A percentile compares a stretch with the other conserved stretches of the same genome.
Conservation (phyloP, 2,329 filamentous ascomycete species). For the Trichoderma endophyticum region DNA sequence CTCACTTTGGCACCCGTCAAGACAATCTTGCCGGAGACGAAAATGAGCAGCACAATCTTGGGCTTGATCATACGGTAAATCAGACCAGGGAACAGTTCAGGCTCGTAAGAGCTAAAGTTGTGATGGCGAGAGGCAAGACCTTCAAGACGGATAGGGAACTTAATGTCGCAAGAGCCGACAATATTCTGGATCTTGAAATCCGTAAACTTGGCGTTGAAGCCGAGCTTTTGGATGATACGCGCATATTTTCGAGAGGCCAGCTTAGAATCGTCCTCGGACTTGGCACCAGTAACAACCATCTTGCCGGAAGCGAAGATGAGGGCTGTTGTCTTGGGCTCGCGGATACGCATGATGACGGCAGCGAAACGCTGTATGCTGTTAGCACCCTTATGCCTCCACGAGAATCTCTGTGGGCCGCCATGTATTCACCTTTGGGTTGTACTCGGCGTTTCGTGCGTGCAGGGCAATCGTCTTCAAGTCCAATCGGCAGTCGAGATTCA, state of each 20-base stretch:
- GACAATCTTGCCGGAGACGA: conserved; percentile 97
- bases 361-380: conserved; percentile 74
- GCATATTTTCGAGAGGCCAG: conserved; percentile 96
- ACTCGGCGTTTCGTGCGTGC: conserved; percentile 97
- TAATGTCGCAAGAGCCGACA: conserved; percentile 97
- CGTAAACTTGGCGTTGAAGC: conserved; percentile 98
- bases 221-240: conserved; percentile 98
- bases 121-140: conserved; percentile 95
- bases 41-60: conserved; percentile 96
- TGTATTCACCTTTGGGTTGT: conserved; percentile 84
- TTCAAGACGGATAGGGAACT: conserved; percentile 96
- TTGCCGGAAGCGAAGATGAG: conserved; percentile 98
- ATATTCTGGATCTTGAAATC: conserved; percentile 99
- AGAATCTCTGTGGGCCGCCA: background rate
- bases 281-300: conserved; percentile 98
- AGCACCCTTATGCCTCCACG: conserved; percentile 11
- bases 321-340: conserved; percentile 96
- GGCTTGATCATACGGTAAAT: conserved; percentile 99
- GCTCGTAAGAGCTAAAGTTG: conserved; percentile 99
- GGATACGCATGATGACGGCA: conserved; percentile 99
- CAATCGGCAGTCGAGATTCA: conserved; percentile 95
- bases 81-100: conserved; percentile 95
- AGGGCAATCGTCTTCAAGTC: conserved; percentile 98
- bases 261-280: conserved; percentile 97
- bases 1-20: conserved; percentile 96